Evolutionary conservation across 169 alveolate species (phyloP), one percentile per base, ranked within the genome.

Genomic region (Plasmodium malariae): DNA sequence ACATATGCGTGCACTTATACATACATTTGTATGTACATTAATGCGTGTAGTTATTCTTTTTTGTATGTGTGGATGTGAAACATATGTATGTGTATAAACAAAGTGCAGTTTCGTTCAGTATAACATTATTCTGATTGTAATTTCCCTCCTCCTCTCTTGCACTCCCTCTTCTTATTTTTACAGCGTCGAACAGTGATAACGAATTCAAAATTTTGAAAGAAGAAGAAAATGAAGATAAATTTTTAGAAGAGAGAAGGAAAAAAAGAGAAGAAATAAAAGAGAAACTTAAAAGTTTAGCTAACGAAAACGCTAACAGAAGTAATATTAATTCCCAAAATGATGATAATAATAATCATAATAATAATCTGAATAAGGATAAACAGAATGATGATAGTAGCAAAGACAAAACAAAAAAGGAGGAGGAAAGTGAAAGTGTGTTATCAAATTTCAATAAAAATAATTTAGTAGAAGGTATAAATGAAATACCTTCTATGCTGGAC

Each of bases 211-310:
- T 80, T 60, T 55, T 80, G 24, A 65, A 68, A 71, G 74, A 67
- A 30, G 71, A 80, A 80, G 90, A 80, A 80, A 67, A 80, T 34
- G 90, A 80, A 30, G 90, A 80, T 34, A 80, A 80, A 49, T 68
- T 80, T 80, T 32, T 80, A 57, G 90, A 80, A 51, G 90, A 80
- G 49, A 63, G 90, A 43, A 65, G 90, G 19, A 67, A 71, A 68
- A 65, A 80, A 30, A 80, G 90, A 80, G 90, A 80, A 43, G 90
- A 80, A 51, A 32, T 80, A 80, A 80, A 80, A 36, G 90, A 80
- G 49, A 36, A 71, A 34, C 71, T 80, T 24, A 80, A 80, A 30
- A 54, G 37, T 68, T 49, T 80, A 37, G 54, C 67, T 73, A 32
- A 55, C 55, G 60, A 74, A 3, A 60, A 74, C n/a, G 49, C 21